These are phyloP conservation scores for Bolboschoenoplectus hybrid DNA, from an alignment of 202 grass and related monocot genomes.

Conservation along the genomic window DNA sequence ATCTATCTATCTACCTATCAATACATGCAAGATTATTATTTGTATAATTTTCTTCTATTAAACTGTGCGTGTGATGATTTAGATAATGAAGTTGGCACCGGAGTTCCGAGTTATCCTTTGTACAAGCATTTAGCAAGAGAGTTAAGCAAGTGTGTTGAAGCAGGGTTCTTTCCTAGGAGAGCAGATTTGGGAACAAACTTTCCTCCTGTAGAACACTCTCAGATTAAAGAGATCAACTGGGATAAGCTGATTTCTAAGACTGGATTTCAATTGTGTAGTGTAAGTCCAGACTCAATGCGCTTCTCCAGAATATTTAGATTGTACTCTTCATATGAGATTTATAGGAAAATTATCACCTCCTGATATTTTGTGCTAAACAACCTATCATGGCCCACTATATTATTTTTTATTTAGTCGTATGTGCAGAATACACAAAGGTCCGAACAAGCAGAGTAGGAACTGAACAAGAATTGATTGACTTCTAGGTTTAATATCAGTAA, in stretches of 20 bases:
- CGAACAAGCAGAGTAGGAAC: not conserved
- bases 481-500: too few species aligned
- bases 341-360: not conserved
- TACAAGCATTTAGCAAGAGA: conserved; percentile 53
- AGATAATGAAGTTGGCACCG: conserved; percentile 9
- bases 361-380: conserved; percentile 5
- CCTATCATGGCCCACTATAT: too few species aligned
- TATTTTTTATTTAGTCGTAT: not conserved
- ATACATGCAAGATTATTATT: not conserved
- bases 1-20: not conserved
- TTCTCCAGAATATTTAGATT: not conserved
- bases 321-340: not conserved
- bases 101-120: conserved; percentile 47
- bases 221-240: conserved; percentile 54
- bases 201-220: conserved; percentile 33
- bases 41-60: not conserved
- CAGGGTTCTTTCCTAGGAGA: conserved; percentile 40
- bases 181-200: conserved; percentile 27
- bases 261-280: conserved; percentile 50
- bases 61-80: conserved; percentile 3
- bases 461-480: too few species aligned
- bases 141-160: conserved; percentile 44
- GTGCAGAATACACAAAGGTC: not conserved
- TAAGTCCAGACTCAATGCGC: conserved; percentile 31
- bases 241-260: conserved; percentile 55